Percentiles rank a stretch among this genome's conserved stretches.
phyloP scores from a whole-genome alignment of 2,329 filamentous ascomycete species.

The Fusarium drepaniforme region DNA sequence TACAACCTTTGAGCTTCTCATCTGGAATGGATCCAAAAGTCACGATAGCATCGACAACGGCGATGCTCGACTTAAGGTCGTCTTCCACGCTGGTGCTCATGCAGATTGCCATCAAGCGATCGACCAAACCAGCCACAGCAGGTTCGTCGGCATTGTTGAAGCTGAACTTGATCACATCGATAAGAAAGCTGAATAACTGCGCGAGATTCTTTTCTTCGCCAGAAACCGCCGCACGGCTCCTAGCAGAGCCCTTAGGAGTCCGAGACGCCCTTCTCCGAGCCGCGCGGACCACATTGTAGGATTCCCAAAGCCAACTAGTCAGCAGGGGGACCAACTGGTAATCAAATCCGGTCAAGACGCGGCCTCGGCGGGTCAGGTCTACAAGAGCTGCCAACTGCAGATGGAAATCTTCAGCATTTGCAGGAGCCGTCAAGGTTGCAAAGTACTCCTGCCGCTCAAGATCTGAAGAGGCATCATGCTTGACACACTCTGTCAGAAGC shows the following conservation, averaged over 20 bases:
- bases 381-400: slow-evolving; percentile 73
- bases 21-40: slow-evolving; percentile 78
- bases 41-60: slow-evolving; percentile 76
- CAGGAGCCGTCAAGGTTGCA: slow-evolving; percentile 67
- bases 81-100: slow-evolving; percentile 73
- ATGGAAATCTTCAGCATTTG: slow-evolving; percentile 73
- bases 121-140: slow-evolving; percentile 71
- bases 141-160: slow-evolving; percentile 75
- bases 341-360: slow-evolving; percentile 74
- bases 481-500: slow-evolving; percentile 74
- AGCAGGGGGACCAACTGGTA: slow-evolving; percentile 74
- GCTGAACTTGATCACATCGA: slow-evolving; percentile 81
- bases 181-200: slow-evolving; percentile 73
- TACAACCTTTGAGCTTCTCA: slow-evolving; percentile 71
- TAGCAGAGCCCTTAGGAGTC: slow-evolving; percentile 53
- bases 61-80: slow-evolving; percentile 76
- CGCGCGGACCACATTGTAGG: slow-evolving; percentile 64
- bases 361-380: slow-evolving; percentile 71
- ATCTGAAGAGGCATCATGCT: slow-evolving; percentile 72
- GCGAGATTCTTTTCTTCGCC: slow-evolving; percentile 73
- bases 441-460: slow-evolving; percentile 77
- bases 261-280: slow-evolving; percentile 62
- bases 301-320: slow-evolving; percentile 69
- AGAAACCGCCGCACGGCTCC: slow-evolving; percentile 51
- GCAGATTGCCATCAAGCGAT: slow-evolving; percentile 74